Conservation (phyloP, 2,329 filamentous ascomycete genomes). For the Chaetomiaceae sp. region DNA sequence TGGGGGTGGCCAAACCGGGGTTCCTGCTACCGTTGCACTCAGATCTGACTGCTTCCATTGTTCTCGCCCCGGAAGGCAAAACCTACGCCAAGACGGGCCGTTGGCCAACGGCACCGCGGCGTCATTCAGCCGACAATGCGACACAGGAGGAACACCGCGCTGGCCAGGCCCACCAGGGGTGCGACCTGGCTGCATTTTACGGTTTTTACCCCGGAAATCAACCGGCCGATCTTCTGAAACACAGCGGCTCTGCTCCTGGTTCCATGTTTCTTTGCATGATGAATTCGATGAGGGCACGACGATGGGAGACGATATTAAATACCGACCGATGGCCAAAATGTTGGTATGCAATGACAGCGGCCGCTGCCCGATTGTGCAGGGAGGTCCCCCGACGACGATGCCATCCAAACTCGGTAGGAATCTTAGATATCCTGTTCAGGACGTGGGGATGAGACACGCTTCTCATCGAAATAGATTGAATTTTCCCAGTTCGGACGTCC, state of each 20-base stretch:
- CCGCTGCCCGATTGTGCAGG: no score
- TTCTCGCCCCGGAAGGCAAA: neutral
- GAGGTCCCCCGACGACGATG: neutral
- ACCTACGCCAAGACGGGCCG: neutral
- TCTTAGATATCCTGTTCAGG: no score
- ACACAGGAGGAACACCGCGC: neutral
- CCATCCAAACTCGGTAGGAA: no score
- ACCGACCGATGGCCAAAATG: neutral
- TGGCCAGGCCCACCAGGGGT: neutral
- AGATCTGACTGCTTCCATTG: neutral
- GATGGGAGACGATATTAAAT: no score
- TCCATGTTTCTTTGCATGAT: no score
- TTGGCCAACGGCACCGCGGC: neutral
- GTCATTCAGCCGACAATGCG: neutral
- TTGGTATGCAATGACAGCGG: neutral
- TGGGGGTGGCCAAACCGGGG: neutral
- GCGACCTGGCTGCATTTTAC: neutral
- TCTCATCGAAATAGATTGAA: conserved; percentile 19
- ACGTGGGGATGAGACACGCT: neutral
- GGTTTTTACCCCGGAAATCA: neutral
- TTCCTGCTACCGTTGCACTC: neutral
- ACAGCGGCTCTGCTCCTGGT: neutral
- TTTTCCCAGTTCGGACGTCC: conserved; percentile 12
- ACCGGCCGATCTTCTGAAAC: neutral
- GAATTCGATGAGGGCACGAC: no score